Evolutionary conservation across 2,329 filamentous ascomycete genomes (phyloP).

Genomic region (Zelopaecilomyces penicillatus): DNA sequence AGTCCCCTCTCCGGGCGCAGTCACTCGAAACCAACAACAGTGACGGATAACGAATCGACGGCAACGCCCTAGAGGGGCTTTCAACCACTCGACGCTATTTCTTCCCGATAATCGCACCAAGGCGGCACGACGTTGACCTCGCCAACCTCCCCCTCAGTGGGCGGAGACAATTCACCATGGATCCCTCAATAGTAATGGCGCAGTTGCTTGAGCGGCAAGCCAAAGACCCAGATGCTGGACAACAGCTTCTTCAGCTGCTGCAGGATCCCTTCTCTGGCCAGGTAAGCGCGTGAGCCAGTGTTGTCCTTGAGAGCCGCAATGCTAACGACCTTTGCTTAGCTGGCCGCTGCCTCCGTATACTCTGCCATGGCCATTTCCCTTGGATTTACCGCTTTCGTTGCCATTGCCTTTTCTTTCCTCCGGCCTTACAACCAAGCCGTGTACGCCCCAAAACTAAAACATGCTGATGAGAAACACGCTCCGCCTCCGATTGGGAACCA

Average conservation of each 20-base stretch:
- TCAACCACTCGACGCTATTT: background rate
- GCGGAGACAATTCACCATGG: conserved; percentile 12
- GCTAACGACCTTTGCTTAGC: conserved; percentile 13
- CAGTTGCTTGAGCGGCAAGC: conserved; percentile 10
- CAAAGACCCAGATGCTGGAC: conserved; percentile 22
- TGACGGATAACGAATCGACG: no score
- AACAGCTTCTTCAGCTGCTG: conserved; percentile 40
- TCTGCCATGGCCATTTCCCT: conserved; percentile 75
- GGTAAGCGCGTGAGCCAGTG: conserved; percentile 23
- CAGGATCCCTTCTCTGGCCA: conserved; percentile 41
- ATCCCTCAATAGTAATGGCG: conserved; percentile 6
- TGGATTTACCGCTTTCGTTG: conserved; percentile 63
- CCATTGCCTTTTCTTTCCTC: conserved; percentile 76
- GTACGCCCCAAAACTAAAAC: conserved; percentile 88
- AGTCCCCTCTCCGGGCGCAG: no score
- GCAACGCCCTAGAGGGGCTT: no score
- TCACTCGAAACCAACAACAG: no score
- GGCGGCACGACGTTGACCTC: background rate
- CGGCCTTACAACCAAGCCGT: conserved; percentile 87
- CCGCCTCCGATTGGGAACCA: conserved; percentile 80
- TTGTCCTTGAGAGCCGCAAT: background rate
- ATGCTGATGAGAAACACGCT: conserved; percentile 82
- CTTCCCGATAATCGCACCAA: background rate
- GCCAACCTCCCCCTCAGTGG: background rate
- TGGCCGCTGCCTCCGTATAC: conserved; percentile 49